Evolutionary conservation across 495 filamentous ascomycete genomes (phyloP), one percentile per base, ranked within the genome.

Genomic region (Talaromyces proteolyticus): DNA sequence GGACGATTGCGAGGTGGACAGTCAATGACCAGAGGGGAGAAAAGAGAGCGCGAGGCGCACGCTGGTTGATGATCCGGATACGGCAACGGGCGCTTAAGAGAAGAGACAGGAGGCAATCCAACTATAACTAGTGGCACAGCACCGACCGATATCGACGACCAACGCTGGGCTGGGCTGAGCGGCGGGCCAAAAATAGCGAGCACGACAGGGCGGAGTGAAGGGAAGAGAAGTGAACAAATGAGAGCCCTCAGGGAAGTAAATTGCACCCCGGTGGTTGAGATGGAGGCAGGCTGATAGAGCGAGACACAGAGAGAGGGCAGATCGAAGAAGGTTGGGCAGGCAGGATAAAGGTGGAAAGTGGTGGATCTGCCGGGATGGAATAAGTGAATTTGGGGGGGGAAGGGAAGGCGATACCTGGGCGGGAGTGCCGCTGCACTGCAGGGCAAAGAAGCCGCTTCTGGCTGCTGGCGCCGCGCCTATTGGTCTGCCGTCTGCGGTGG

Each of bases 141-240:
- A n/a, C n/a, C n/a, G n/a, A n/a, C n/a, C n/a, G n/a, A n/a, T n/a
- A n/a, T n/a, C n/a, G n/a, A n/a, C n/a, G n/a, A n/a, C n/a, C n/a
- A n/a, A n/a, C n/a, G n/a, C n/a, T n/a, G n/a, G n/a, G n/a, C n/a
- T n/a, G n/a, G n/a, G n/a, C n/a, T n/a, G n/a, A n/a, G n/a, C n/a
- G n/a, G n/a, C n/a, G n/a, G n/a, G n/a, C n/a, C n/a, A n/a, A n/a
- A n/a, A n/a, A n/a, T n/a, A n/a, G n/a, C n/a, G n/a, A n/a, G n/a
- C n/a, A 63, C 61, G 58, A 57, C 51, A 61, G 54, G 60, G 59
- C 58, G 52, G 57, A 53, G 59, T 60, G 54, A 59, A 59, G 57
- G 55, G 53, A 50, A 64, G 58, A 52, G 44, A 51, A 51, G 43
- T 50, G 22, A 48, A 49, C 44, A 44, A 49, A 49, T 43, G 45